Evolutionary conservation across 768 basidiomycete genomes (phyloP).

Genomic region (Calocybe indica): DNA sequence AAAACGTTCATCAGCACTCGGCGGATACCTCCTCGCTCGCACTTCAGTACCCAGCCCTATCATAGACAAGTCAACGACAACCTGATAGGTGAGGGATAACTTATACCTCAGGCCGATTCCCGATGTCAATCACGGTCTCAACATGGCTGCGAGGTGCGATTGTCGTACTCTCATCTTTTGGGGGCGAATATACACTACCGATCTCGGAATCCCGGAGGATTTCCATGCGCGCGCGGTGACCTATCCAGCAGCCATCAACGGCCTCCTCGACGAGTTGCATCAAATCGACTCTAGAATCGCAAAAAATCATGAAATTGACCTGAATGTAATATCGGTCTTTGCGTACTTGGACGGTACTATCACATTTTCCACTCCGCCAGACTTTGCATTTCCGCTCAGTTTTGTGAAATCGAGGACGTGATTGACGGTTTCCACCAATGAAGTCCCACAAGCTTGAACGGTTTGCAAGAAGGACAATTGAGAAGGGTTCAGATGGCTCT

Average conservation of each 20-base stretch:
- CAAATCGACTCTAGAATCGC: slow-evolving; percentile 51
- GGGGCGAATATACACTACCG: slow-evolving; percentile 89
- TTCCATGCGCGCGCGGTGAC: slow-evolving; percentile 75
- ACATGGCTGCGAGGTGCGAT: slow-evolving; percentile 48
- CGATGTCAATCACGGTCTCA: slow-evolving; percentile 88
- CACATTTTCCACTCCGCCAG: slow-evolving; percentile 71
- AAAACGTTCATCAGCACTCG: slow-evolving; percentile 93
- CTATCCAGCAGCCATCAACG: slow-evolving; percentile 92
- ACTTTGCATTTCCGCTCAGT: slow-evolving; percentile 78
- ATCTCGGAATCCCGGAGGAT: slow-evolving; percentile 70
- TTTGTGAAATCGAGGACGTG: slow-evolving; percentile 97
- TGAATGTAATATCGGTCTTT: slow-evolving; percentile 30
- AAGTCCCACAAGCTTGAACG: slow-evolving; percentile 92
- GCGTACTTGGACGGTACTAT: slow-evolving; percentile 48
- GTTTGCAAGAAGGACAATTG: slow-evolving; percentile 89
- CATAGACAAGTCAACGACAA: background rate
- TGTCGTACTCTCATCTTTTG: slow-evolving; percentile 43
- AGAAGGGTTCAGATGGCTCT: slow-evolving; percentile 74
- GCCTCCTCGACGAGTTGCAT: slow-evolving; percentile 84
- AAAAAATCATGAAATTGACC: slow-evolving; percentile 1
- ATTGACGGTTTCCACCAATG: slow-evolving; percentile 93
- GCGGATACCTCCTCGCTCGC: slow-evolving; percentile 90
- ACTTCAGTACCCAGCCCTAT: slow-evolving; percentile 82
- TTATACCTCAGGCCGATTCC: slow-evolving; percentile 55
- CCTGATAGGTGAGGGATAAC: too few species aligned